phyloP scores from a whole-genome alignment of 106 monocot genomes.

The Dioscorea dumetorum region DNA sequence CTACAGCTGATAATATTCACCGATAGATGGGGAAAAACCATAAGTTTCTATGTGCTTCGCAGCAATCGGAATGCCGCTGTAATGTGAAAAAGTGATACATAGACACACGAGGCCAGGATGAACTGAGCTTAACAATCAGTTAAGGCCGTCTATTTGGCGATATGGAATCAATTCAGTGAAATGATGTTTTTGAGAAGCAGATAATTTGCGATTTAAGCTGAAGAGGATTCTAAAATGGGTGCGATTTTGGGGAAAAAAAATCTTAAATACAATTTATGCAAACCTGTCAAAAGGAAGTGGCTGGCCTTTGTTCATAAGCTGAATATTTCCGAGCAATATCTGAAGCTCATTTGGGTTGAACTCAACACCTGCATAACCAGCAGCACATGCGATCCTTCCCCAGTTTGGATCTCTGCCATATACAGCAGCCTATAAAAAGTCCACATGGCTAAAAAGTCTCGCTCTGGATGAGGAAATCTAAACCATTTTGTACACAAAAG shows the following conservation, averaged over 20 bases:
- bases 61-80: too few species aligned
- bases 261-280: background rate
- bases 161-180: background rate
- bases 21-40: background rate
- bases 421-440: conserved; percentile 63
- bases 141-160: too few species aligned
- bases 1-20: background rate
- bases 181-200: background rate
- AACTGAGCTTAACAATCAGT: too few species aligned
- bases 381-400: conserved; percentile 96
- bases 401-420: conserved; percentile 99
- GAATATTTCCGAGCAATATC: conserved; percentile 67
- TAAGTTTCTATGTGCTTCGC: background rate
- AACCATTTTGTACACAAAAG: background rate
- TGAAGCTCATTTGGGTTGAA: conserved; percentile 62
- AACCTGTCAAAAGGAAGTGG: conserved; percentile 95
- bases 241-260: too few species aligned
- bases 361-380: conserved; percentile 80
- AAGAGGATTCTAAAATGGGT: background rate
- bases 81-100: too few species aligned
- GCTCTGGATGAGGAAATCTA: background rate
- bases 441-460: background rate
- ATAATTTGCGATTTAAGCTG: background rate
- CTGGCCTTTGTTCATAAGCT: conserved; percentile 84
- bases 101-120: too few species aligned